Conservation (phyloP, 139 green algal genomes). For the Auxenochlorella pyrenoidosa region DNA sequence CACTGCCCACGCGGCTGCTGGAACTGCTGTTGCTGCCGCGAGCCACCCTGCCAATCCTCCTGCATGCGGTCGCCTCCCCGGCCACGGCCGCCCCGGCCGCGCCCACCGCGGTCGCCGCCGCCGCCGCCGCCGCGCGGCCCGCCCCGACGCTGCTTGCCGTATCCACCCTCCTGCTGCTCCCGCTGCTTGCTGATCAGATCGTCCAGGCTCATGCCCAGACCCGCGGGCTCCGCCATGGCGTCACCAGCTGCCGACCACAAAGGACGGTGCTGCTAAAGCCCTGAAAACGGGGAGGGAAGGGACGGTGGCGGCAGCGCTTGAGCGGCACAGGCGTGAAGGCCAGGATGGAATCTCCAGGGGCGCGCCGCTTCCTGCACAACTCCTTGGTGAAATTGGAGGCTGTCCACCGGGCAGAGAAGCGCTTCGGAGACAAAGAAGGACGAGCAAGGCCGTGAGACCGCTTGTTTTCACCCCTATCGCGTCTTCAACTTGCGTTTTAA, state of each 20-base stretch:
- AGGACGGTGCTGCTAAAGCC: background rate
- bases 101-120: background rate
- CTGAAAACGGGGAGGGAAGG: too few relatives aligned
- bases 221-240: slow-evolving; percentile 18
- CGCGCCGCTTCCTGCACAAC: too few relatives aligned
- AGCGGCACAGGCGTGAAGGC: too few relatives aligned
- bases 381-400: too few relatives aligned
- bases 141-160: slow-evolving; percentile 28
- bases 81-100: background rate
- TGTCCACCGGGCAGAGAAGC: background rate
- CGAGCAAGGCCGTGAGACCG: too few relatives aligned
- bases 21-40: background rate
- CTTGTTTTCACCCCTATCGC: too few relatives aligned
- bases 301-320: background rate
- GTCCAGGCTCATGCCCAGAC: slow-evolving; percentile 27
- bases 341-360: too few relatives aligned
- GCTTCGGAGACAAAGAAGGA: too few relatives aligned
- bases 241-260: background rate
- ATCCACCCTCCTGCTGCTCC: background rate
- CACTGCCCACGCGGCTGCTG: background rate
- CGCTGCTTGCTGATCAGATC: slow-evolving; percentile 26
- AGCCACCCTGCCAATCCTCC: background rate
- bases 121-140: background rate
- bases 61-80: background rate
- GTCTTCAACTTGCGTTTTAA: too few relatives aligned